phyloP scores from a whole-genome alignment of 768 basidiomycete species.

The Sporobolomyces phaffii region DNA sequence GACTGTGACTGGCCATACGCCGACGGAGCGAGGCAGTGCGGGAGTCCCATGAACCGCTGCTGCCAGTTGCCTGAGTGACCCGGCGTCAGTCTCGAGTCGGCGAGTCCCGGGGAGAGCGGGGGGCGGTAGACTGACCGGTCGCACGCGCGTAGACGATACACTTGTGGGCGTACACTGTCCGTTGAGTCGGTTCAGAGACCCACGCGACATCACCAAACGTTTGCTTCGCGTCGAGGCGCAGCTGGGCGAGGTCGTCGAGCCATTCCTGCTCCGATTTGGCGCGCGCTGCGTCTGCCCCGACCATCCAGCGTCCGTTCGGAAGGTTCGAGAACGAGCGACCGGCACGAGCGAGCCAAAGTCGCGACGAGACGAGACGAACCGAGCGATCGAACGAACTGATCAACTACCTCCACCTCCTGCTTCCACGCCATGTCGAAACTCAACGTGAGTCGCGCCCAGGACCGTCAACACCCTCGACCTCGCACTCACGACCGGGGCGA shows the following conservation, averaged over 20 bases:
- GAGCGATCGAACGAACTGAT: too few species aligned
- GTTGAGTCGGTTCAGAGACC: slow-evolving; percentile 53
- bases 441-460: slow-evolving; percentile 27
- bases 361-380: too few species aligned
- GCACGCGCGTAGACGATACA: slow-evolving; percentile 32
- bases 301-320: not conserved
- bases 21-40: slow-evolving; percentile 13
- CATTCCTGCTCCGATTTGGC: slow-evolving; percentile 51
- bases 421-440: slow-evolving; percentile 19
- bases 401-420: too few species aligned
- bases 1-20: slow-evolving; percentile 14
- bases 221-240: slow-evolving; percentile 79
- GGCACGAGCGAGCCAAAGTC: too few species aligned
- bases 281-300: slow-evolving; percentile 2
- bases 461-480: too few species aligned
- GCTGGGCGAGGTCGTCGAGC: slow-evolving; percentile 69
- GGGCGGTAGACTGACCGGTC: slow-evolving; percentile 8
- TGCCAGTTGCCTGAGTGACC: slow-evolving; percentile 26
- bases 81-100: too few species aligned
- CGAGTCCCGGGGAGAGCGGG: too few species aligned
- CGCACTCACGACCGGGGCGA: too few species aligned
- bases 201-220: slow-evolving; percentile 97
- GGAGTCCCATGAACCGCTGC: slow-evolving; percentile 27
- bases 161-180: slow-evolving; percentile 25
- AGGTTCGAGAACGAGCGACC: too few species aligned